These are phyloP conservation scores for Fusarium liriodendri DNA, from an alignment of 2,329 filamentous ascomycete genomes.

Conservation along the genomic window DNA sequence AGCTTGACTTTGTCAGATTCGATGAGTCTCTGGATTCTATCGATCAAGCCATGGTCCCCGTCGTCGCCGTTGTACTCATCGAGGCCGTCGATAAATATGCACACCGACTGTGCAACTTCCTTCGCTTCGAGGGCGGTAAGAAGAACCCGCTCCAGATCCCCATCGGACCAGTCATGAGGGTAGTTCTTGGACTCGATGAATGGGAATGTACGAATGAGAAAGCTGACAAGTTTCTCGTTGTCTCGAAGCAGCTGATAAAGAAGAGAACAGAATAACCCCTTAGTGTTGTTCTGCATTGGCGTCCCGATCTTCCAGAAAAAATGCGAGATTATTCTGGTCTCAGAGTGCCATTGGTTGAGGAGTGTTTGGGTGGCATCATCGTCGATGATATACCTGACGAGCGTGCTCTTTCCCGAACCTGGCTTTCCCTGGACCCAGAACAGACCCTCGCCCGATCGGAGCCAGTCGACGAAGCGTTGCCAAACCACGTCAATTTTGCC, in stretches of 20 bases:
- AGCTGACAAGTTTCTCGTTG: background rate
- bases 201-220: background rate
- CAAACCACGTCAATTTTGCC: background rate
- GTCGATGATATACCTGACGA: background rate
- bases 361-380: background rate
- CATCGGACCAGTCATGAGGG: background rate
- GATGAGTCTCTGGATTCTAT: background rate
- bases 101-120: background rate
- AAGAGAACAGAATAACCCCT: background rate
- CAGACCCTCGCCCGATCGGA: background rate
- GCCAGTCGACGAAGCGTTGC: background rate
- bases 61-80: slow-evolving; percentile 1
- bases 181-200: background rate
- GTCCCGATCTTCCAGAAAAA: background rate
- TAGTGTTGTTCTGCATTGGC: background rate
- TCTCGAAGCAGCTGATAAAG: background rate
- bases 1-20: background rate
- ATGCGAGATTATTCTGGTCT: background rate
- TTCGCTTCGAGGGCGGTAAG: background rate
- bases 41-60: background rate
- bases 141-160: background rate
- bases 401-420: background rate
- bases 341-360: background rate
- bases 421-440: background rate
- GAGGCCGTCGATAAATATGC: slow-evolving; percentile 14